Evolutionary conservation across 805 yeast species (phyloP), one percentile per base, ranked within the genome.

Genomic region (Starmerella sirachaensis): DNA sequence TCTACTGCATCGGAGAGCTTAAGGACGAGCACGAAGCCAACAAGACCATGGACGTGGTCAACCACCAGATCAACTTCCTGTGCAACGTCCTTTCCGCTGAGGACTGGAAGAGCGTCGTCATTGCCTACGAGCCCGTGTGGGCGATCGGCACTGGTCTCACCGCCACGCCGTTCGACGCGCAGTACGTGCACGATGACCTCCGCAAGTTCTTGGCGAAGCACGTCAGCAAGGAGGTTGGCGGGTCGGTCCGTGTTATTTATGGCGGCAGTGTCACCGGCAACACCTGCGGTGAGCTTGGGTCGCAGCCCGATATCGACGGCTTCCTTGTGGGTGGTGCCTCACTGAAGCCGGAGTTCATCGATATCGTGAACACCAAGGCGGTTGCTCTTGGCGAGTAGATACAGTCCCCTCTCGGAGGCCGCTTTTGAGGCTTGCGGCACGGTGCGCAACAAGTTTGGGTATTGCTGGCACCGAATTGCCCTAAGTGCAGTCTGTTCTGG

Each of bases 111-210:
- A 72, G 81, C 64, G 70, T 91, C 52, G 97, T 91, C 50, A 68
- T 91, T 63, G 98, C 98, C 58, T 91, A 91, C 70, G 98, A 91
- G 71, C 98, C 98, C 56, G 94, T 91, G 53, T 91, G 98, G 98
- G 98, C 98, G 56, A 91, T 91, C 56, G 98, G 98, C 64, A 86
- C 97, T 54, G 98, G 98, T 60, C 76, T 91, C 60, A 95, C 97
- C 56, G 97, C 98, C 46, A 91, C 98, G 54, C 85, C 98, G 53
- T 82, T 80, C 52, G 98, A 91, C 61, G 98, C 98, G 53, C 95
- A 91, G 70, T 84, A 78, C 52, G 83, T 91, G 58, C 98, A 91
- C 70, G 72, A 73, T 61, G 72, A 71, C 53, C 83, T 91, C 68
- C 82, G 98, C 73, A 72, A 66, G 46, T 85, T 72, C 73, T 73